Evolutionary conservation across 1,284 basidiomycete genomes (phyloP).

Genomic region (Cerrena zonata): DNA sequence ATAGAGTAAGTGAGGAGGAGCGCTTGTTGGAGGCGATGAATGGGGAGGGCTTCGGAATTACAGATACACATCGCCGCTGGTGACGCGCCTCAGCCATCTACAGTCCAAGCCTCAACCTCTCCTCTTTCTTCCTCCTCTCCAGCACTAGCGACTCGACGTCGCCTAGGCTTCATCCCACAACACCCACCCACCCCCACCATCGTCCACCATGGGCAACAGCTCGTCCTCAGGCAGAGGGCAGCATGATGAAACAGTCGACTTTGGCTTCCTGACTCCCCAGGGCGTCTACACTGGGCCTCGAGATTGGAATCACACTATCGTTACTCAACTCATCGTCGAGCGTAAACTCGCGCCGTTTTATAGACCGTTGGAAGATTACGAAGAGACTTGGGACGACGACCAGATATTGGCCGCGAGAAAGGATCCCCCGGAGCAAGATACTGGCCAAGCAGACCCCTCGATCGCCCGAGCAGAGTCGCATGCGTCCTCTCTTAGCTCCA

Average conservation of each 20-base stretch:
- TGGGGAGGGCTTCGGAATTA: not conserved
- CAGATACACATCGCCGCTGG: not conserved
- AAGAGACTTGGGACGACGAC: constrained; percentile 79
- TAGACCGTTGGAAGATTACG: constrained; percentile 89
- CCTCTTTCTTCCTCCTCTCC: not conserved
- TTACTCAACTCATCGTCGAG: constrained; percentile 81
- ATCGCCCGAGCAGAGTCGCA: constrained; percentile 24
- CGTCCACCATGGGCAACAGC: constrained; percentile 64
- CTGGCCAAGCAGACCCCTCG: constrained; percentile 23
- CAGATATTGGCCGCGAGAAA: constrained; percentile 75
- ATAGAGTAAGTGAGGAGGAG: too few species aligned
- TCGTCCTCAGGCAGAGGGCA: constrained; percentile 64
- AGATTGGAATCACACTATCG: constrained; percentile 87
- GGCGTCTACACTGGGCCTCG: constrained; percentile 82
- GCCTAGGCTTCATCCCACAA: not conserved
- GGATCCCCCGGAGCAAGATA: constrained; percentile 47
- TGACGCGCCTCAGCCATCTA: constrained; percentile 3
- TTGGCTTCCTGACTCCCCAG: constrained; percentile 80
- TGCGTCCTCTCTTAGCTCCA: constrained; percentile 19
- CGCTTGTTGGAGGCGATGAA: too few species aligned
- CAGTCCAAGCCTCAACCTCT: too few species aligned
- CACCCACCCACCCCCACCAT: not conserved
- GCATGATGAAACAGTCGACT: constrained; percentile 75
- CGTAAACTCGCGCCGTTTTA: constrained; percentile 93
- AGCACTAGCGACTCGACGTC: not conserved